Percentiles rank a stretch among this genome's conserved stretches.
Conservation (phyloP, 495 filamentous ascomycete genomes). For the Tuber calosporum region DNA sequence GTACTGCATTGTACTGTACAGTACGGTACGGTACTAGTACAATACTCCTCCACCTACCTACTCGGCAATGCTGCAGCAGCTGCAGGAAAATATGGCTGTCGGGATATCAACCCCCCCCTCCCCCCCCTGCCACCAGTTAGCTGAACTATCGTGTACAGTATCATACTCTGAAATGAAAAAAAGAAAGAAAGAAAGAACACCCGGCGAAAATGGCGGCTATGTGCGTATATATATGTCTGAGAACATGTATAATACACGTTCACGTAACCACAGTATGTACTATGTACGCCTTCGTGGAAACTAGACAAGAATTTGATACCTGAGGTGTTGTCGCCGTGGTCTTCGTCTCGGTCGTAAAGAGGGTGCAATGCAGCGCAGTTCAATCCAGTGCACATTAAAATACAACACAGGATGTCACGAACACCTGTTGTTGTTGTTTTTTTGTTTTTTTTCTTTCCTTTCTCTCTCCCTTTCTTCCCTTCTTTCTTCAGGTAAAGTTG, state of each 20-base stretch:
- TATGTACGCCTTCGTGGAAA: not conserved
- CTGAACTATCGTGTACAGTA: not conserved
- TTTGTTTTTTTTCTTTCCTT: not conserved
- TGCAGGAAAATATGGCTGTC: not conserved
- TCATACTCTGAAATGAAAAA: not conserved
- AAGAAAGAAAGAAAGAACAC: not conserved
- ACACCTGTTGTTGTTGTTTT: not conserved
- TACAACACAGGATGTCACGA: not conserved
- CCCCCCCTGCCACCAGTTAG: not conserved
- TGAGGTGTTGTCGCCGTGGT: not conserved
- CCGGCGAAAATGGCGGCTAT: not conserved
- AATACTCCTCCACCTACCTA: not conserved
- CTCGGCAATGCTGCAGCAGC: not conserved
- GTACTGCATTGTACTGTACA: too few relatives aligned
- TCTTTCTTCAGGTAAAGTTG: not conserved
- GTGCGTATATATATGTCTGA: not conserved
- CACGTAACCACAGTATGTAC: not conserved
- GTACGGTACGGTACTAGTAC: not conserved
- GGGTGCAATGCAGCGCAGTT: not conserved
- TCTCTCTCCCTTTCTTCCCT: not conserved
- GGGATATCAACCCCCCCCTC: not conserved
- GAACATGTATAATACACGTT: not conserved
- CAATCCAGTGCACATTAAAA: not conserved
- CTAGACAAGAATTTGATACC: not conserved
- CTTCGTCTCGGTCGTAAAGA: not conserved